These are phyloP conservation scores for Dunaliella sp. DNA, from an alignment of 139 green algal species.

Conservation along the genomic window DNA sequence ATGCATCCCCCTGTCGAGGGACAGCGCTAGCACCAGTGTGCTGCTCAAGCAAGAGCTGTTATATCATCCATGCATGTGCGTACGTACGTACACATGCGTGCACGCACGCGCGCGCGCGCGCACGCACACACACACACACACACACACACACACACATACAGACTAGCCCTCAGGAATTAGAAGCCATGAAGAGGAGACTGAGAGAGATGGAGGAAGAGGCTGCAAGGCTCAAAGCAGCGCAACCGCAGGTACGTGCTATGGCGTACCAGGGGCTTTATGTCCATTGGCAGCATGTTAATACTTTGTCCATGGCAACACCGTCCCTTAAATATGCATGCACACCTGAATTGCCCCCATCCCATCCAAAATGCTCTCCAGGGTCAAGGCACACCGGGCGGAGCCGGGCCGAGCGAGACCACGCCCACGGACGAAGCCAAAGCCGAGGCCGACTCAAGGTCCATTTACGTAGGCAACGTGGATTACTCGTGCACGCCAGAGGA, in stretches of 20 bases:
- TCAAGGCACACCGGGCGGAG: neutral
- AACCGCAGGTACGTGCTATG: slow-evolving; percentile 38
- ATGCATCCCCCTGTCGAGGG: neutral
- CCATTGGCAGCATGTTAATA: neutral
- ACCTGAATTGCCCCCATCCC: neutral
- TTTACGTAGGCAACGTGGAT: slow-evolving; percentile 96
- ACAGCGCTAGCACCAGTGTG: no score
- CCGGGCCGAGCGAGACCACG: neutral
- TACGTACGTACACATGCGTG: neutral
- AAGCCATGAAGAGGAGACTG: slow-evolving; percentile 84
- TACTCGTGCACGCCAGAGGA: slow-evolving; percentile 93
- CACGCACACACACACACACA: neutral
- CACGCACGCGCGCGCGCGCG: neutral
- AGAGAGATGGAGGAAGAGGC: slow-evolving; percentile 92
- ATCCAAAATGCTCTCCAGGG: neutral
- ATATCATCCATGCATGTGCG: neutral
- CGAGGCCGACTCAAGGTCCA: slow-evolving; percentile 80
- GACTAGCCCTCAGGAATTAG: slow-evolving; percentile 79
- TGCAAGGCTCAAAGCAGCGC: slow-evolving; percentile 72
- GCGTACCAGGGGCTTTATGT: neutral
- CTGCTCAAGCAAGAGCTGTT: no score
- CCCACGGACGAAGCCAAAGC: slow-evolving; percentile 61
- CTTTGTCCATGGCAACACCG: neutral
- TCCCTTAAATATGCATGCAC: neutral
- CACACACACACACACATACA: neutral